Base-by-base conservation (phyloP, 495 filamentous ascomycete genomes). In the Aspergillus coremiiformis region DNA sequence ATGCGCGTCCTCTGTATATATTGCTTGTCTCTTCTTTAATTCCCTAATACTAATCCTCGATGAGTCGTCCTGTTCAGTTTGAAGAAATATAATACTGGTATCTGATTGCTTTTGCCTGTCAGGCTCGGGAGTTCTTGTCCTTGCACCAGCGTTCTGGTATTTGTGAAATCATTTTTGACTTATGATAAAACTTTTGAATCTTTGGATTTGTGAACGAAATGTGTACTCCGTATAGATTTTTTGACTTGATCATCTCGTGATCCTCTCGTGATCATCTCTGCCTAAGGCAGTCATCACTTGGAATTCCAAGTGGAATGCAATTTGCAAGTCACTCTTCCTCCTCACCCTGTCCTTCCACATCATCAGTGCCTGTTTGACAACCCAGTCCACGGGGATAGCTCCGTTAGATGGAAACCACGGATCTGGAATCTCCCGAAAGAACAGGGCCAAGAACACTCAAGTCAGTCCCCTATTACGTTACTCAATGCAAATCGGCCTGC, bases 401-500 rank as follows among this genome's bases (percentile, higher is more conserved):
- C n/a, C n/a, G n/a, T n/a, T n/a, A n/a, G n/a, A n/a, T n/a, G n/a
- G n/a, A n/a, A n/a, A n/a, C n/a, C n/a, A 39, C 46, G 24, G 7
- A 51, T 14, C 44, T 53, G 58, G 61, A 61, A 54, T 56, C 35
- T 17, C 54, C 55, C 58, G 55, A 61, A 57, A 57, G 47, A 70
- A 70, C 57, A 59, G 68, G 39, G 68, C 66, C 29, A 70, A 68
- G 53, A 71, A 73, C 43, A 73, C 68, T 0, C 62, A 64, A 39
- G 52, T 70, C 21, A 68, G 68, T 10, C n/a, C n/a, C n/a, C n/a
- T n/a, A n/a, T n/a, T n/a, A n/a, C n/a, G n/a, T n/a, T n/a, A n/a
- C n/a, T 85, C 84, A 44, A 76, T 91, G 39, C 86, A 92, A 64
- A 68, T 92, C 2, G 89, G 89, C 5, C 73, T 94, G 11, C 89